phyloP scores from a whole-genome alignment of 768 basidiomycete species.

The Phanerochaete sordida region DNA sequence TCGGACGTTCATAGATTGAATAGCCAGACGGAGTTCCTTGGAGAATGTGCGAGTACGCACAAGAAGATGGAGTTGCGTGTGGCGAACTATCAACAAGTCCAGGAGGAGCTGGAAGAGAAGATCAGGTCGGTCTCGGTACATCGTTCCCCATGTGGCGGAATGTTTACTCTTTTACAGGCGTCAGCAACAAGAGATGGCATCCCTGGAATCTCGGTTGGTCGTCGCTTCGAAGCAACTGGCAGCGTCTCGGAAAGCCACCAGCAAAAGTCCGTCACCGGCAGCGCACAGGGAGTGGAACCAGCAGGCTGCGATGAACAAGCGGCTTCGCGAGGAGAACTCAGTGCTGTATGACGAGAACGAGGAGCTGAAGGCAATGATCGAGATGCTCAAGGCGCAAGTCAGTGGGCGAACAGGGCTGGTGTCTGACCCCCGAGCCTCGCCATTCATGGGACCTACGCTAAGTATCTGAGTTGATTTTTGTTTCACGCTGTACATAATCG shows the following conservation, averaged over 20 bases:
- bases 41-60: slow-evolving; percentile 51
- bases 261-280: slow-evolving; percentile 3
- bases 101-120: slow-evolving; percentile 50
- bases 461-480: background rate
- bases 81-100: slow-evolving; percentile 53
- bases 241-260: slow-evolving; percentile 22
- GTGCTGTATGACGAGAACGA: slow-evolving; percentile 53
- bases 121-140: slow-evolving; percentile 17
- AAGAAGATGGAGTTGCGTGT: slow-evolving; percentile 65
- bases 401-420: slow-evolving; percentile 43
- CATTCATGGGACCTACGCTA: slow-evolving; percentile 14
- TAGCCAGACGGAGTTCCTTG: slow-evolving; percentile 56
- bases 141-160: background rate
- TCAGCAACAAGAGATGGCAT: slow-evolving; percentile 58
- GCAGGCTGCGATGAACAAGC: slow-evolving; percentile 47
- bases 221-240: slow-evolving; percentile 42
- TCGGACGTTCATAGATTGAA: slow-evolving; percentile 70
- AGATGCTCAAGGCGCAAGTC: slow-evolving; percentile 56
- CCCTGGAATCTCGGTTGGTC: slow-evolving; percentile 54
- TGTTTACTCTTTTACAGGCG: slow-evolving; percentile 32
- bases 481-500: background rate
- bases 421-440: slow-evolving; percentile 39
- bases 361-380: slow-evolving; percentile 69
- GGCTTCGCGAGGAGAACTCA: slow-evolving; percentile 55
- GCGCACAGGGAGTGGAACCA: slow-evolving; percentile 35